Base-by-base conservation (phyloP, 306 rosid species). In the Delonix regia region DNA sequence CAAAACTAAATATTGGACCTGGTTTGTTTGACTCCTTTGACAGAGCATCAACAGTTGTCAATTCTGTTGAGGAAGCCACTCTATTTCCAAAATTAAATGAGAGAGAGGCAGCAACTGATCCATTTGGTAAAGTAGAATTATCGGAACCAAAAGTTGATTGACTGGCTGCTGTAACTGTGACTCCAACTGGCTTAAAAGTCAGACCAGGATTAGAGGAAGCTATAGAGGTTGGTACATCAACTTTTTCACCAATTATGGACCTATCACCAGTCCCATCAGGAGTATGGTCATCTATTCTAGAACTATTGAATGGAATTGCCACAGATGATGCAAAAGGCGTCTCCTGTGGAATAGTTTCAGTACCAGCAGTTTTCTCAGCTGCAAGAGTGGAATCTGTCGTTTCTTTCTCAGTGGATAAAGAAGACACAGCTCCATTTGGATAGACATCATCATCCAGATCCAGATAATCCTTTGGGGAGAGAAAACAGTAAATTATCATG, bases 371-470 rank as follows among this genome's bases (percentile, higher is more conserved):
- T 71, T 81, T 82, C 81, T 81, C 83, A 8, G 52, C 83, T 49
- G 71, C 55, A 27, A 60, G 53, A 69, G 27, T 74, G 30, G 71
- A 64, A 39, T 87, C 81, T 38, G 39, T 76, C 78, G 56, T 76
- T 56, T 71, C 90, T 76, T 69, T 82, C 80, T 79, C 92, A 48
- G 78, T 45, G 27, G 82, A 67, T 61, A 69, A 85, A 78, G 89
- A 85, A 67, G 88, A 69, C 34, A 66, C 62, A 38, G 69, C 69
- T 52, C 91, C 90, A 63, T 86, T 84, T 16, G 87, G 72, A 85
- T 74, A 56, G 72, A 68, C 86, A 55, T 87, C 92, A 30, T 90
- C 97, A 69, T 90, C 97, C 82, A 90, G 80, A 77, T 94, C 98
- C 84, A 88, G 67, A 86, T 27, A 92, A 86, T 89, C 88, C 94